These are phyloP conservation scores for Sungouiozyma ichnusensis DNA, from an alignment of 805 yeast genomes.

Conservation along the genomic window DNA sequence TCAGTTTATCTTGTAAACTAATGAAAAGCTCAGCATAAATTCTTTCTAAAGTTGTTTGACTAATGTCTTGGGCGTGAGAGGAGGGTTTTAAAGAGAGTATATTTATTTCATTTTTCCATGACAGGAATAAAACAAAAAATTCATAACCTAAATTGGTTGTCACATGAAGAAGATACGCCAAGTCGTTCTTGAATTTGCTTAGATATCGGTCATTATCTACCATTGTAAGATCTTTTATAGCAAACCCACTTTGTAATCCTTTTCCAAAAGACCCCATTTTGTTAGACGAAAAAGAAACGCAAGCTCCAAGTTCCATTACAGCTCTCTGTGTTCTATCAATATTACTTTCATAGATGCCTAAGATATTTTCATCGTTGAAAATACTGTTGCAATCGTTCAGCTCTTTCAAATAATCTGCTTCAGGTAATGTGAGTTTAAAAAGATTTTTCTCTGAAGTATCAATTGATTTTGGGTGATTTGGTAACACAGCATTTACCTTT, in stretches of 20 bases:
- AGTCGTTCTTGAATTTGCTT: slow-evolving; percentile 42
- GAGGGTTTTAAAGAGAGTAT: slow-evolving; percentile 62
- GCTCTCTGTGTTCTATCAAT: slow-evolving; percentile 61
- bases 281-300: slow-evolving; percentile 57
- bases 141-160: slow-evolving; percentile 62
- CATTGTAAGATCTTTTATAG: slow-evolving; percentile 41
- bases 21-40: slow-evolving; percentile 45
- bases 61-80: slow-evolving; percentile 42
- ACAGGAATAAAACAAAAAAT: slow-evolving; percentile 53
- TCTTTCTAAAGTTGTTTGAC: slow-evolving; percentile 29
- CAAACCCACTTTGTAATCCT: slow-evolving; percentile 80
- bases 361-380: slow-evolving; percentile 48
- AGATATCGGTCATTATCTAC: slow-evolving; percentile 45
- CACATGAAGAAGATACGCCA: slow-evolving; percentile 58
- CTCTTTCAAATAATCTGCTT: slow-evolving; percentile 48
- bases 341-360: slow-evolving; percentile 69
- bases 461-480: slow-evolving; percentile 45
- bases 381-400: slow-evolving; percentile 47
- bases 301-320: slow-evolving; percentile 65
- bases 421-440: slow-evolving; percentile 61
- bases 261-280: slow-evolving; percentile 76
- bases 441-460: slow-evolving; percentile 36
- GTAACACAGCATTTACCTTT: slow-evolving; percentile 50
- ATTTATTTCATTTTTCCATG: slow-evolving; percentile 44
- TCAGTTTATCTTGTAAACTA: slow-evolving; percentile 37